Base-by-base conservation (phyloP, 2,329 filamentous ascomycete genomes). In the Hirsutella thompsonii region DNA sequence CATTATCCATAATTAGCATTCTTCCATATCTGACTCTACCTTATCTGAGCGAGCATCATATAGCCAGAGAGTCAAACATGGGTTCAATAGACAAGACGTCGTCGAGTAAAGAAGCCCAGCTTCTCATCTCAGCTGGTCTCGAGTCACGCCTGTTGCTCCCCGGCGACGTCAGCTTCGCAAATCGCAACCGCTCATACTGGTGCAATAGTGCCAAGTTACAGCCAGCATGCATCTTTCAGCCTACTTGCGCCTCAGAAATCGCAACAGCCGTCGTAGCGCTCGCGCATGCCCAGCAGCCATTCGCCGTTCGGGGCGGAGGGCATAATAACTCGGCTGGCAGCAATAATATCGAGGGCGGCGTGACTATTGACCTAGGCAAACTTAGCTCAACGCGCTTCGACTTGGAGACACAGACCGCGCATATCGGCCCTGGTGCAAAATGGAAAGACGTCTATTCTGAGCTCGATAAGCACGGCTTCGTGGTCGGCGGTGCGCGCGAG, bases 231-330 rank as follows among this genome's bases (percentile, higher is more conserved):
- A 8, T 29, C 26, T 8, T 29, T 8, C 26, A 29, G 26, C 26
- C 26, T 29, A 8, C 8, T 8, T 29, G 8, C 26, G 26, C 26
- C 8, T 8, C 8, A 34, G 26, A 6, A 50, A 23, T 5, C 53
- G 45, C 1, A 14, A 29, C 26, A 8, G 26, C 26, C 13, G 26
- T 29, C 26, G 13, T 8, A 13, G 26, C 26, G 8, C 26, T 29
- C 26, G 26, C 26, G 8, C 8, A 8, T 13, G 26, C 26, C 26
- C 26, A 13, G 8, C 26, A 29, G 26, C 26, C 13, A 8, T 29
- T 29, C 13, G 26, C 26, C 13, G 26, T 29, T 13, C 26, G 26
- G 8, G 26, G 8, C 26, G 26, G 26, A 29, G 26, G 26, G 26
- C 13, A 13, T 29, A 29, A 13, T 13, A 29, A 8, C 8, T 8